Conservation (phyloP, 805 yeast genomes). For the Metschnikowia santaceciliae region DNA sequence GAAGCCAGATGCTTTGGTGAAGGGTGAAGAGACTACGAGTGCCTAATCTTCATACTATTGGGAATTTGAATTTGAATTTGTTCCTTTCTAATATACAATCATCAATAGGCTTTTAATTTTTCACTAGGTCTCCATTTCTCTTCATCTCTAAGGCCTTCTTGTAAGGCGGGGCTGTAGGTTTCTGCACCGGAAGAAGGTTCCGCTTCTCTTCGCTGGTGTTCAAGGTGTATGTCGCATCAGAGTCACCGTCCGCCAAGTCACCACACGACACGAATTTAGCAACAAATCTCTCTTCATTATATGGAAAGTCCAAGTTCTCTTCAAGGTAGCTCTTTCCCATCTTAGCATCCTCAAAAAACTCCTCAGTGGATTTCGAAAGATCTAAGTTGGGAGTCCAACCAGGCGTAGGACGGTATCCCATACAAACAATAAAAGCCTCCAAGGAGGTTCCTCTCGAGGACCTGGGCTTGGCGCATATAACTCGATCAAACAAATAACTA, state of each 20-base stretch:
- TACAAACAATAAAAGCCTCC: conserved; percentile 91
- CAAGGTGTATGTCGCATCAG: conserved; percentile 87
- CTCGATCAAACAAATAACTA: conserved; percentile 78
- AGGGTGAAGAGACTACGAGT: conserved; percentile 30
- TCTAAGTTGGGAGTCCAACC: conserved; percentile 76
- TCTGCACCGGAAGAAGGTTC: conserved; percentile 86
- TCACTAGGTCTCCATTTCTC: conserved; percentile 54
- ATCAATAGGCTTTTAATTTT: conserved; percentile 3
- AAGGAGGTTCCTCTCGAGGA: conserved; percentile 92
- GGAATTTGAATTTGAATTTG: neutral
- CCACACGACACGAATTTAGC: conserved; percentile 98
- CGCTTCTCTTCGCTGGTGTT: conserved; percentile 35
- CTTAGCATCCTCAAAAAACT: conserved; percentile 64
- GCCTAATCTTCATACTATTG: conserved; percentile 5
- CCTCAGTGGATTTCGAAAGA: conserved; percentile 64
- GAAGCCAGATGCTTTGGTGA: conserved; percentile 72
- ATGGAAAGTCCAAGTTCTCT: conserved; percentile 46
- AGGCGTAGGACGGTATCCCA: conserved; percentile 76
- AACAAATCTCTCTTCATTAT: conserved; percentile 60
- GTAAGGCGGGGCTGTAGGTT: conserved; percentile 96
- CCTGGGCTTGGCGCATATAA: conserved; percentile 94
- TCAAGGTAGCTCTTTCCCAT: conserved; percentile 53
- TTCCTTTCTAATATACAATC: neutral
- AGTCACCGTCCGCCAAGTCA: conserved; percentile 79
- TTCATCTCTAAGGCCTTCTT: conserved; percentile 86